Percentiles rank a stretch among this genome's conserved stretches.
phyloP scores from a whole-genome alignment of 257 asterid species.

The Plantago ovata region DNA sequence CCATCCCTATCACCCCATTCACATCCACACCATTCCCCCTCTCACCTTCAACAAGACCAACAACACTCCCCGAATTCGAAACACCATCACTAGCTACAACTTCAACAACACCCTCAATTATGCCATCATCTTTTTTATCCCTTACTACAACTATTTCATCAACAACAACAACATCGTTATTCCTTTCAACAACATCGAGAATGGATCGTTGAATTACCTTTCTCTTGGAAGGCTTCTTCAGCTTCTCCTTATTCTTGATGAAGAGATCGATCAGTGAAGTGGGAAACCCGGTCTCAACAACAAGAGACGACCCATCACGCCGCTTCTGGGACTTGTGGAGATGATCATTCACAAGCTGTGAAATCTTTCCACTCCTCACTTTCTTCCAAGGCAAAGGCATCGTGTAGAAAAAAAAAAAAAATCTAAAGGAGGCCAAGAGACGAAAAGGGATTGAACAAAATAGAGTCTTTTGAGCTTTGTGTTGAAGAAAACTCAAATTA shows the following conservation, averaged over 20 bases:
- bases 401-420: neutral
- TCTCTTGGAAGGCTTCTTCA: constrained; percentile 31
- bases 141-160: too few relatives aligned
- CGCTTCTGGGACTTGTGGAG: constrained; percentile 49
- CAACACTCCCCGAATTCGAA: neutral
- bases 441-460: too few relatives aligned
- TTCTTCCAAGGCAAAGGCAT: constrained; percentile 80
- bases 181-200: too few relatives aligned
- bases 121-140: too few relatives aligned
- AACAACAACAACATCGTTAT: neutral
- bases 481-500: too few relatives aligned
- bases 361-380: constrained; percentile 40
- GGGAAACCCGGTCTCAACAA: constrained; percentile 80
- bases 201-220: constrained; percentile 5
- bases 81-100: neutral
- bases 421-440: too few relatives aligned
- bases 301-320: constrained; percentile 59
- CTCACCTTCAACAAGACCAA: neutral
- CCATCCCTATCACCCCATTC: constrained; percentile 28
- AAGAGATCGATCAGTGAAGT: constrained; percentile 75
- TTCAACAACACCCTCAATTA: neutral
- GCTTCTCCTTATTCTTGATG: constrained; percentile 62
- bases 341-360: constrained; percentile 62
- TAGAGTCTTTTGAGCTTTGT: too few relatives aligned
- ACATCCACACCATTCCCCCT: constrained; percentile 20